Conservation (phyloP, 129 eudicot species). For the Pseudognaphalium luteoalbum region DNA sequence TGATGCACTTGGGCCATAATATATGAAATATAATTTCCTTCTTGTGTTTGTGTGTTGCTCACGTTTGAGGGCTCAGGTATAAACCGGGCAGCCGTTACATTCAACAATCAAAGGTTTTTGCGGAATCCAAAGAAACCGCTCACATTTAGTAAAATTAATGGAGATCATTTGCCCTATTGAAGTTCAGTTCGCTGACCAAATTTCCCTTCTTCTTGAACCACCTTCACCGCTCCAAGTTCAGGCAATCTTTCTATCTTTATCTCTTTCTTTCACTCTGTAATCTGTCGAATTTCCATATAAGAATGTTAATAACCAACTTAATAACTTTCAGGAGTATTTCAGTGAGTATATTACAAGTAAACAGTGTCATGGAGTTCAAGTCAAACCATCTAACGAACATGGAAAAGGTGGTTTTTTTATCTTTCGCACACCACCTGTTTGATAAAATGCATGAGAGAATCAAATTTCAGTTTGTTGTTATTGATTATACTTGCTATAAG, state of each 20-base stretch:
- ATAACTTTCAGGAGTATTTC: conserved; percentile 58
- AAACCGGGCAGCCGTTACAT: too few relatives aligned
- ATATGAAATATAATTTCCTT: too few relatives aligned
- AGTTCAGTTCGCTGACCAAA: conserved; percentile 49
- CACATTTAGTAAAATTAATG: not conserved
- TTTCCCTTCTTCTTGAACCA: conserved; percentile 61
- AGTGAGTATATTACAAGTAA: conserved; percentile 43
- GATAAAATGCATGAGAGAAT: conserved; percentile 8
- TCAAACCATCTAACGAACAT: conserved; percentile 46
- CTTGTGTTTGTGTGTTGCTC: too few relatives aligned
- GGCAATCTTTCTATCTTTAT: conserved; percentile 29
- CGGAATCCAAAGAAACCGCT: not conserved
- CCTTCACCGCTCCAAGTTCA: conserved; percentile 56
- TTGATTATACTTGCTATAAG: not conserved
- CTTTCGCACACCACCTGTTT: conserved; percentile 39
- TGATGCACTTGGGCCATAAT: too few relatives aligned
- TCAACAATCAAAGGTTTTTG: not conserved
- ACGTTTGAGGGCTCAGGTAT: too few relatives aligned
- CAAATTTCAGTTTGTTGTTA: not conserved
- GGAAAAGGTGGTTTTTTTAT: conserved; percentile 58
- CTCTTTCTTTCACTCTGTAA: not conserved
- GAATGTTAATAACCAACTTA: not conserved
- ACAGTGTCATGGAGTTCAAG: conserved; percentile 48
- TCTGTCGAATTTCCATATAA: not conserved
- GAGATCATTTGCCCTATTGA: conserved; percentile 27